Evolutionary conservation across 2,329 filamentous ascomycete genomes (phyloP).

Genomic region (Aurifilum marmelostoma): DNA sequence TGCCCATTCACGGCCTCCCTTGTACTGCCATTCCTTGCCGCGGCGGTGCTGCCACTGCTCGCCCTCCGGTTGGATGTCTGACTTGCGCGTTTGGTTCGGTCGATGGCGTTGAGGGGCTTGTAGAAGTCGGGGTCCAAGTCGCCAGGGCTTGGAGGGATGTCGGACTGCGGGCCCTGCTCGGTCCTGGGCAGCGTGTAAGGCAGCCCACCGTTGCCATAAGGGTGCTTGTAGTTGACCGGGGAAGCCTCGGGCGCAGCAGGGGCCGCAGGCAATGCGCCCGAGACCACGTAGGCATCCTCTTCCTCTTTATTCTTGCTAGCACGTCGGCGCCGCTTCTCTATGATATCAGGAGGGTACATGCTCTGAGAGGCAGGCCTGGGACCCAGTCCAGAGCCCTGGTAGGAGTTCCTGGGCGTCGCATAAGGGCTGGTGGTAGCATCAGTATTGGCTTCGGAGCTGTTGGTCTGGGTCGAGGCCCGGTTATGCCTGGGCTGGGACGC

Average conservation of each 20-base stretch:
- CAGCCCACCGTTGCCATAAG: slow-evolving; percentile 45
- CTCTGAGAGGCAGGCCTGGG: slow-evolving; percentile 60
- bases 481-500: slow-evolving; percentile 51
- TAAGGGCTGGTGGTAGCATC: slow-evolving; percentile 63
- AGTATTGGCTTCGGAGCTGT: slow-evolving; percentile 57
- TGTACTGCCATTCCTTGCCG: slow-evolving; percentile 34
- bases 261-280: slow-evolving; percentile 45
- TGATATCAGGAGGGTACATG: slow-evolving; percentile 47
- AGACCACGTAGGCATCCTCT: slow-evolving; percentile 40
- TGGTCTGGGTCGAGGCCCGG: slow-evolving; percentile 59
- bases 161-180: slow-evolving; percentile 34
- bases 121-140: slow-evolving; percentile 40
- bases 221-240: slow-evolving; percentile 59
- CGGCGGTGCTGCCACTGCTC: slow-evolving; percentile 32
- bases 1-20: slow-evolving; percentile 37
- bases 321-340: slow-evolving; percentile 48
- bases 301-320: slow-evolving; percentile 48
- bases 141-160: slow-evolving; percentile 31
- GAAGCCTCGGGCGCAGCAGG: slow-evolving; percentile 65
- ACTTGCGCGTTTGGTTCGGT: slow-evolving; percentile 24
- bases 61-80: slow-evolving; percentile 23
- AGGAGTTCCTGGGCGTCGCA: slow-evolving; percentile 57
- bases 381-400: slow-evolving; percentile 56
- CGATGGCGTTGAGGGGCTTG: slow-evolving; percentile 34
- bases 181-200: slow-evolving; percentile 37